Evolutionary conservation across 768 basidiomycete genomes (phyloP), one percentile per base, ranked within the genome.

Genomic region (Filobasidium floriforme): DNA sequence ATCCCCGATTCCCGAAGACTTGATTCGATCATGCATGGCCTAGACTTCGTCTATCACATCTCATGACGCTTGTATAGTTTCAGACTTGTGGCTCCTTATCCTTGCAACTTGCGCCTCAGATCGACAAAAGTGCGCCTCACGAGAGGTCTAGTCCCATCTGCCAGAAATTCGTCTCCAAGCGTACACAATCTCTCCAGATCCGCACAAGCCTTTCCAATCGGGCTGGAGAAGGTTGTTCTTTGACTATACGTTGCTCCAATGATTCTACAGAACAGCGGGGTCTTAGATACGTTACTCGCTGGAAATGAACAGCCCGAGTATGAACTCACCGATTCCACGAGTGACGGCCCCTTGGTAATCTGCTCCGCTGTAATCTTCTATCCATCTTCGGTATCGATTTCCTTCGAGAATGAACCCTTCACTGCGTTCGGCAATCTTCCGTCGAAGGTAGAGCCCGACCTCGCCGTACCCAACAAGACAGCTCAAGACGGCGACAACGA

Each of bases 401-500:
- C 83, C 85, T 11, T 86, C 83, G 63, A 86, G 73, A 41, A 81
- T 72, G 22, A 88, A 83, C 83, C 85, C 86, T 24, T 81, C 83
- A 28, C 80, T 80, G 11, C 79, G 81, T 46, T 70, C 72, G 41
- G 80, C 73, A 1, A 82, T 83, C 66, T 87, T 82, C 41, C 82
- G 84, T 75, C 85, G 83, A 40, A 97, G 80, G 87, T 90, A 89
- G 46, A 90, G 79, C 0, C 92, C 92, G 0, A 92, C 90, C 75
- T 94, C 89, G 12, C 92, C 92, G 74, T 96, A 97, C 1, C 92
- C 93, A 0, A 94, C 80, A 10, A 94, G 81, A 75, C 93, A 97
- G 9, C 89, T 87, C 11, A 88, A 85, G 0, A 92, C 82, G 0
- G 89, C 88, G 80, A 96, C 86, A n/a, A 88, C 73, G 6, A 93